Base-by-base conservation (phyloP, 106 monocot species). In the Allium sativum region DNA sequence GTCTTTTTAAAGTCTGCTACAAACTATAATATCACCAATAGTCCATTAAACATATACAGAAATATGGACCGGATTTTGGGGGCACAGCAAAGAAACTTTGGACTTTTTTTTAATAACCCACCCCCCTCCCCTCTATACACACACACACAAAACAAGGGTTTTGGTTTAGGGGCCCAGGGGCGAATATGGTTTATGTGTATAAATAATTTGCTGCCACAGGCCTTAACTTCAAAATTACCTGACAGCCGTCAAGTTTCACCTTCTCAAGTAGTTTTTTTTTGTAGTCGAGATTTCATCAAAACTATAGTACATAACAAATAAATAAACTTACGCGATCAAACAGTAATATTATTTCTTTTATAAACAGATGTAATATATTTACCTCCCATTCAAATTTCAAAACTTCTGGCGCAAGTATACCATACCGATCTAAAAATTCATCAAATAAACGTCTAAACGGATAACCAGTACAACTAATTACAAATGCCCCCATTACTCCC, bases 381-480 rank as follows among this genome's bases (percentile, higher is more conserved):
- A 79, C 79, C 87, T 79, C 74, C 76, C 82, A 65, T 76, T 60
- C 56, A n/a, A n/a, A n/a, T n/a, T n/a, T n/a, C n/a, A 87, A 62
- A 68, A 79, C 53, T 71, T 79, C 82, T 65, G 82, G 77, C 44
- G 76, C 79, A 70, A 87, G 74, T 53, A 87, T 66, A 50, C 87
- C 79, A 74, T 79, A 87, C 44, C 87, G 87, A 52, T 87, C 82
- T 8, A 87, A 45, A 59, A 87, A 87, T 68, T 87, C 87, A 79
- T 73, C 72, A 65, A 87, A 87, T 62, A 67, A 71, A 3, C 87
- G 66, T 48, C 87, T 70, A 62, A 82, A 79, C 54, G 87, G 87
- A 68, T 65, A 87, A 12, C 87, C 87, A 70, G 78, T 73, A 74
- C 87, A 87, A 44, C 87, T 87, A 45, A 87, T 82, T 65, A 78